Base-by-base conservation (phyloP, 768 basidiomycete genomes). In the Serendipita sp. region DNA sequence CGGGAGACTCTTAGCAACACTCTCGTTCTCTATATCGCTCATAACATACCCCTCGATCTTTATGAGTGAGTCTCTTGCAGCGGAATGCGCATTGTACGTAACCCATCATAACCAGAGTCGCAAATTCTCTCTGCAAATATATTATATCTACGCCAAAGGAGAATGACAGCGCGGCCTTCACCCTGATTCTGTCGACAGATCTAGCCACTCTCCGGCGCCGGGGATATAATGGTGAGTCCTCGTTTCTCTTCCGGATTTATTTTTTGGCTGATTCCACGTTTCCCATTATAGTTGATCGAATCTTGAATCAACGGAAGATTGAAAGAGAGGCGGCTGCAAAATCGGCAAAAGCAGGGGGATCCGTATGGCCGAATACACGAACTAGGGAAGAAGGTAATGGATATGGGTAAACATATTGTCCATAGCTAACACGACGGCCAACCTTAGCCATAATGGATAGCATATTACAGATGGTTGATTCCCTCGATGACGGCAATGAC, bases 151-250 rank as follows among this genome's bases (percentile, higher is more conserved):
- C 82, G 5, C 85, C 85, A 1, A 87, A 88, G 73, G 82, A 85
- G 30, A 91, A 93, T 70, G 95, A 99, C 72, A 83, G 89, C 0
- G 77, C 98, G 3, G 72, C 97, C 4, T 86, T 98, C 68, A 89
- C 90, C 83, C 95, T 92, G 0, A 91, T 99, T 63, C 79, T 99
- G 16, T 91, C 91, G 0, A 97, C 94, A 0, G 91, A 94, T 68
- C 75, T 97, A 45, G 81, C 83, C 66, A 84, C 90, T 2, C 73
- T 96, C 67, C 85, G 85, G 70, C 77, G 91, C 44, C 78, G 91
- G 67, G 93, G 91, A 3, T 94, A 91, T 71, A 91, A 92, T 69
- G 86, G 89, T 88, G 68, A 3, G 77, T 69, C 11, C 51, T 15
- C 28, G 41, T 41, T 13, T 7, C 13, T 41, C 41, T 13, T 23